phyloP scores from a whole-genome alignment of 805 yeast genomes.

The Suhomyces sp. region DNA sequence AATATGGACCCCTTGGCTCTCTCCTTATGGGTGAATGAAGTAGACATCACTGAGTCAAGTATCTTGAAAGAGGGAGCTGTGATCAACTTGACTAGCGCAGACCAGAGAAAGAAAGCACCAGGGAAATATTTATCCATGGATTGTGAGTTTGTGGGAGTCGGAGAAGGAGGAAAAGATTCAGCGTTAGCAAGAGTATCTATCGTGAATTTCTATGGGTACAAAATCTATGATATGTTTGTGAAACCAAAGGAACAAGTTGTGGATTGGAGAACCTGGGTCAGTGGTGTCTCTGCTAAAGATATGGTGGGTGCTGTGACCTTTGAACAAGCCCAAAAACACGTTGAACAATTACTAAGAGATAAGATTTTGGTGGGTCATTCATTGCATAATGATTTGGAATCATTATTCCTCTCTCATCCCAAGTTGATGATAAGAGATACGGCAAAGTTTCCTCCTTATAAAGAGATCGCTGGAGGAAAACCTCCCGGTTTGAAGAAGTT shows the following conservation, averaged over 20 bases:
- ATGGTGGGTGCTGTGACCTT: conserved; percentile 69
- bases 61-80: not conserved
- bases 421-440: conserved; percentile 69
- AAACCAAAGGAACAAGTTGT: conserved; percentile 73
- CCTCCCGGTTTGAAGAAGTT: conserved; percentile 73
- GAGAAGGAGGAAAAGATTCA: conserved; percentile 65
- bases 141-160: conserved; percentile 94
- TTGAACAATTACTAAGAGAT: conserved; percentile 51
- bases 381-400: conserved; percentile 71
- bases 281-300: conserved; percentile 74
- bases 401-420: conserved; percentile 69
- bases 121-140: conserved; percentile 84
- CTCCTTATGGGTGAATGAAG: conserved; percentile 3
- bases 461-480: conserved; percentile 60
- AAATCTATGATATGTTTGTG: conserved; percentile 71
- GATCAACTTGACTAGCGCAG: conserved; percentile 6
- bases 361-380: conserved; percentile 83
- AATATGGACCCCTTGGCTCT: conserved; percentile 3
- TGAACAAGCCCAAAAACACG: conserved; percentile 61
- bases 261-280: conserved; percentile 91
- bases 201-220: conserved; percentile 78
- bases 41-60: conserved; percentile 1
- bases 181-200: conserved; percentile 85
- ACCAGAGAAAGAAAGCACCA: conserved; percentile 38
- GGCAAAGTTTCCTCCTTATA: conserved; percentile 57